phyloP scores from a whole-genome alignment of 768 basidiomycete genomes.

The Tulasnella sp. region DNA sequence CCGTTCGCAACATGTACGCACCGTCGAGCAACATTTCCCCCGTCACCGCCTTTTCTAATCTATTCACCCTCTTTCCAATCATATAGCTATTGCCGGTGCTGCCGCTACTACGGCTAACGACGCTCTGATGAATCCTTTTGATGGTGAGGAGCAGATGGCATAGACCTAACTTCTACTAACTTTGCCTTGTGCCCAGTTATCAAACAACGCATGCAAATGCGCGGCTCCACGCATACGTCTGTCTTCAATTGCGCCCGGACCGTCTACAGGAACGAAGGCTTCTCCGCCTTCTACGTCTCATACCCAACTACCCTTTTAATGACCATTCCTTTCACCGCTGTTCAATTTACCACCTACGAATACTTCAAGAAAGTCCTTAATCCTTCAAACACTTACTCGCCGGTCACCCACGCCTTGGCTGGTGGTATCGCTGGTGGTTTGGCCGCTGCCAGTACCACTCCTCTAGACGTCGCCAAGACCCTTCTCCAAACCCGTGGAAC shows the following conservation, averaged over 20 bases:
- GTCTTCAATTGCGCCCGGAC: constrained; percentile 80
- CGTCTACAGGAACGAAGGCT: constrained; percentile 80
- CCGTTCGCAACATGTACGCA: constrained; percentile 81
- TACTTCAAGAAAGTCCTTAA: constrained; percentile 83
- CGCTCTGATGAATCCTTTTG: constrained; percentile 99
- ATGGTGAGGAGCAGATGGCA: constrained; percentile 52
- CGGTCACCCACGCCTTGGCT: constrained; percentile 85
- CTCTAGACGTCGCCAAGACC: constrained; percentile 96
- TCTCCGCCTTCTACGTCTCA: constrained; percentile 92
- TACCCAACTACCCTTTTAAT: constrained; percentile 98
- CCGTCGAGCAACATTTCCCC: not conserved
- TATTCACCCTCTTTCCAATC: not conserved
- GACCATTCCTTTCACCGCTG: constrained; percentile 96
- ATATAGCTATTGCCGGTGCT: constrained; percentile 82
- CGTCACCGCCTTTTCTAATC: not conserved
- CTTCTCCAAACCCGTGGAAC: constrained; percentile 92
- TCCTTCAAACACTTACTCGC: constrained; percentile 82
- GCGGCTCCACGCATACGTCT: constrained; percentile 85
- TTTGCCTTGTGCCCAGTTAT: constrained; percentile 57
- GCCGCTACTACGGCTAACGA: constrained; percentile 92
- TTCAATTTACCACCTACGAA: constrained; percentile 96
- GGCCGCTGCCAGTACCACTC: constrained; percentile 93
- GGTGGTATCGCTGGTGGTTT: constrained; percentile 91
- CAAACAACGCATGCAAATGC: constrained; percentile 99
- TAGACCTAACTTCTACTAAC: not conserved